Evolutionary conservation across 1,284 basidiomycete genomes (phyloP).

Genomic region (Inonotus hispidus): DNA sequence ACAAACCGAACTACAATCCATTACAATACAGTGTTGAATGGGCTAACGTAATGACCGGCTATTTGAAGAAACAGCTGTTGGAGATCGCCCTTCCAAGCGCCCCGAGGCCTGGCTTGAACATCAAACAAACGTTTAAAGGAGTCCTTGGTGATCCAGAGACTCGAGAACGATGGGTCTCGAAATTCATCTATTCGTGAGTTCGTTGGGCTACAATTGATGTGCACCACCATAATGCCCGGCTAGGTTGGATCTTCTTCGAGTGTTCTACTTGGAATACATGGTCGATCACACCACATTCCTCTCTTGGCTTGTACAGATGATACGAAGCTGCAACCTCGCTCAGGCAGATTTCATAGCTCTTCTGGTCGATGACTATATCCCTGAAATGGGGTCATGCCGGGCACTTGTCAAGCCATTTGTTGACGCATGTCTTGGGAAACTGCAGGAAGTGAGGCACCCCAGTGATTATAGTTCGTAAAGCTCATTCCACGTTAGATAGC

Average conservation of each 20-base stretch:
- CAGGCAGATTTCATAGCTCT: conserved; percentile 80
- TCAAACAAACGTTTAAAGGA: conserved; percentile 75
- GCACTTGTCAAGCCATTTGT: conserved; percentile 61
- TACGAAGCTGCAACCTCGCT: conserved; percentile 72
- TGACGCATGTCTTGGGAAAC: conserved; percentile 60
- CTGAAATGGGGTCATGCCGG: conserved; percentile 63
- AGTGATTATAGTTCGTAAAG: background rate
- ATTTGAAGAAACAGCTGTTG: conserved; percentile 83
- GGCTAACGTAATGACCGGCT: conserved; percentile 82
- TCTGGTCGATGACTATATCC: conserved; percentile 75
- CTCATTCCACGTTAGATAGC: conserved; percentile 40
- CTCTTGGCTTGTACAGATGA: conserved; percentile 79
- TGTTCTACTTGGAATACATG: conserved; percentile 77
- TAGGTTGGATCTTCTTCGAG: conserved; percentile 70
- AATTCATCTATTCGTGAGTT: conserved; percentile 73
- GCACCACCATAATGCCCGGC: background rate
- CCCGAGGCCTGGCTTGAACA: conserved; percentile 65
- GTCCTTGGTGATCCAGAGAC: conserved; percentile 66
- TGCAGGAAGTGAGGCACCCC: conserved; percentile 54
- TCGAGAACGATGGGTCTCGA: conserved; percentile 72
- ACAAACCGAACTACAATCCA: conserved; percentile 69
- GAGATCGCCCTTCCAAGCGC: conserved; percentile 81
- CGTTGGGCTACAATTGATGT: background rate
- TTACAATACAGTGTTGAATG: conserved; percentile 88
- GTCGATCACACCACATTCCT: conserved; percentile 80